Base-by-base conservation (phyloP, 495 filamentous ascomycete species). In the Penicillium bovifimosum region DNA sequence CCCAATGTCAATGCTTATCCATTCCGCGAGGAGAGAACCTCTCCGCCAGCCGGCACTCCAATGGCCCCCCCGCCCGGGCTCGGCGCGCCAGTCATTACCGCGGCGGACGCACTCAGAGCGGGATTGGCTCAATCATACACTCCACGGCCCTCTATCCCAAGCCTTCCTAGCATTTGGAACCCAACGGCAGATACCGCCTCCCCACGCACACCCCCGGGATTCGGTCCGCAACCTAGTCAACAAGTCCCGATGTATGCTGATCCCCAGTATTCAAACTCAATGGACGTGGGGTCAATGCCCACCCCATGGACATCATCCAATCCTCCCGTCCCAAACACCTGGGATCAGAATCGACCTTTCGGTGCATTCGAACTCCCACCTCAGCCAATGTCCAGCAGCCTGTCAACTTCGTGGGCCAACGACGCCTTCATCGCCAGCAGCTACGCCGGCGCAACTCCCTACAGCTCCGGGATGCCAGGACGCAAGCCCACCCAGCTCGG, bases 121-220 rank as follows among this genome's bases (percentile, higher is more conserved):
- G 58, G 70, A 7, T 60, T 59, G 8, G 56, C 69, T 17, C 71
- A 69, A 41, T 66, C 66, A 13, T 76, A 69, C 47, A 66, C 66
- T 1, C 65, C 73, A 1, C 52, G 65, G 6, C 63, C 66, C 13
- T 28, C 66, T 9, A 62, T 76, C 14, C 68, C 69, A 43, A 62
- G 60, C n/a, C 56, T 75, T 10, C 69, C 69, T 8, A 78, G 71
- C 47, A 79, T 80, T 41, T 76, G 70, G 72, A 79, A 65, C 60
- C 28, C 66, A 52, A 45, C 67, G 27, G 55, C 53, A 56, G 68
- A 74, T 31, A 55, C 54, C 17, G 45, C 62, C 14, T 67, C 71
- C 29, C 69, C 72, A 3, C 53, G 67, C 11, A 70, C 68, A 11
- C 65, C 68, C 17, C 64, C 71, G 5, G 67, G 68, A 38, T 64